Conservation (phyloP, 1,284 basidiomycete genomes). For the Ceratobasidium sp. region DNA sequence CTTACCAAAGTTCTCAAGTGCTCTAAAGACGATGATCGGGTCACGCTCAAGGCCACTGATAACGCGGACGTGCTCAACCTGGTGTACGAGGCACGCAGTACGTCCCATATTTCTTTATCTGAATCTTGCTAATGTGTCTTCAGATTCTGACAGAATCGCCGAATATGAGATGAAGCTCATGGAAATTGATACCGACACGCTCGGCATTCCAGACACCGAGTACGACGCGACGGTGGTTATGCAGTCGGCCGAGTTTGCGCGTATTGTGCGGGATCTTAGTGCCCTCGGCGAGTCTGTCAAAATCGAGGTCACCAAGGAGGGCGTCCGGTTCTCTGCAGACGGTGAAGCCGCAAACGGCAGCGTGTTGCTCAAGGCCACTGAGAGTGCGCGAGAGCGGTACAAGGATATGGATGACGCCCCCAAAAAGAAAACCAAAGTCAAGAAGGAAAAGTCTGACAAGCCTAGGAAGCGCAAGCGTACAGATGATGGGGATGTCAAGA, state of each 20-base stretch:
- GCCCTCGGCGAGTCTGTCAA: conserved; percentile 94
- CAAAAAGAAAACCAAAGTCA: conserved; percentile 47
- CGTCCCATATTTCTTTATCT: conserved; percentile 54
- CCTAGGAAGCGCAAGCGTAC: conserved; percentile 56
- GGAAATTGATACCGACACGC: conserved; percentile 97
- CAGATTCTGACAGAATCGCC: conserved; percentile 93
- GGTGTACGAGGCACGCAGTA: conserved; percentile 92
- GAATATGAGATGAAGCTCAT: conserved; percentile 99
- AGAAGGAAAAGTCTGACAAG: conserved; percentile 54
- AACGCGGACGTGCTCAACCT: conserved; percentile 92
- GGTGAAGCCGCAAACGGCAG: conserved; percentile 95
- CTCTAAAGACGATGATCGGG: conserved; percentile 95
- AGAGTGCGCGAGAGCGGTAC: conserved; percentile 55
- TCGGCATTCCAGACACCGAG: conserved; percentile 98
- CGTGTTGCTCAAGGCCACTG: conserved; percentile 84
- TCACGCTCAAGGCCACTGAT: conserved; percentile 92
- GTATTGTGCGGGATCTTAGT: conserved; percentile 95
- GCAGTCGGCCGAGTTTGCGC: conserved; percentile 87
- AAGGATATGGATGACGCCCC: conserved; percentile 46
- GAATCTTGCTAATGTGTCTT: conserved; percentile 38
- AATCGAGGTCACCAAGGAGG: conserved; percentile 97
- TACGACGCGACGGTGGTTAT: conserved; percentile 96
- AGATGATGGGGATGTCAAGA: conserved; percentile 55
- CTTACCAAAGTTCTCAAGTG: conserved; percentile 98
- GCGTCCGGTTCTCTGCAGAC: conserved; percentile 92